phyloP scores from a whole-genome alignment of 352 stramenopile genomes.

The Pythium guiyangense region DNA sequence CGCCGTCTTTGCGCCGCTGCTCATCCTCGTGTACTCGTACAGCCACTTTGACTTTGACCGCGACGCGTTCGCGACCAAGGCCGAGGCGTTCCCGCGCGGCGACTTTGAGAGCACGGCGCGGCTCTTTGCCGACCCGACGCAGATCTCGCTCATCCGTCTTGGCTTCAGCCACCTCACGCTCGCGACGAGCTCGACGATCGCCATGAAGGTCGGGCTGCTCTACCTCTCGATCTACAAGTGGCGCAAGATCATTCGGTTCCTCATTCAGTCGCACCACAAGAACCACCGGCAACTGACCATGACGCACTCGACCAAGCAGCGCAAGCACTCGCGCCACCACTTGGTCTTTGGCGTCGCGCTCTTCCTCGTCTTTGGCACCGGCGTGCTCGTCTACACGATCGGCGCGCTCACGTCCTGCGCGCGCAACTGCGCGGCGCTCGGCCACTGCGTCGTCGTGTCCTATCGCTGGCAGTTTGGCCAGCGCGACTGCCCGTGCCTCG shows the following conservation, averaged over 20 bases:
- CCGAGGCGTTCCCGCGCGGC: conserved; percentile 19
- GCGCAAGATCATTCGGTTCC: conserved; percentile 17
- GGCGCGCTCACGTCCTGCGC: conserved; percentile 6
- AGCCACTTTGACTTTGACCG: conserved; percentile 38
- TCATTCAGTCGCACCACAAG: conserved; percentile 13
- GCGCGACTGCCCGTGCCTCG: conserved; percentile 10
- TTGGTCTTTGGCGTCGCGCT: conserved; percentile 8
- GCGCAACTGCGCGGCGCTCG: conserved; percentile 4
- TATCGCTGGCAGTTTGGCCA: conserved; percentile 11
- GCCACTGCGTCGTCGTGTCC: conserved; percentile 14
- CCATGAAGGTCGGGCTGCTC: conserved; percentile 14
- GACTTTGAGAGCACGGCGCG: conserved; percentile 35
- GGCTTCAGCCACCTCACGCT: conserved; percentile 47
- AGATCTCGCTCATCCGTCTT: conserved; percentile 37
- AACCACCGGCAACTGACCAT: conserved; percentile 3
- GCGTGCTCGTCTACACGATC: conserved; percentile 13
- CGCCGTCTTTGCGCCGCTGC: conserved; percentile 42
- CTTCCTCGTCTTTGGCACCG: conserved; percentile 10
- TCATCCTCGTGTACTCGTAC: conserved; percentile 37
- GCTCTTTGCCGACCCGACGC: conserved; percentile 35
- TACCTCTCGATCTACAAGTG: conserved; percentile 21
- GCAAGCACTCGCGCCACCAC: conserved; percentile 12
- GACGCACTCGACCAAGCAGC: conserved; percentile 8
- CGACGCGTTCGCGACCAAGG: conserved; percentile 27
- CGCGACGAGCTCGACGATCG: conserved; percentile 15